Evolutionary conservation across 1,284 basidiomycete species (phyloP).

Genomic region (Melampsora larici-populina): DNA sequence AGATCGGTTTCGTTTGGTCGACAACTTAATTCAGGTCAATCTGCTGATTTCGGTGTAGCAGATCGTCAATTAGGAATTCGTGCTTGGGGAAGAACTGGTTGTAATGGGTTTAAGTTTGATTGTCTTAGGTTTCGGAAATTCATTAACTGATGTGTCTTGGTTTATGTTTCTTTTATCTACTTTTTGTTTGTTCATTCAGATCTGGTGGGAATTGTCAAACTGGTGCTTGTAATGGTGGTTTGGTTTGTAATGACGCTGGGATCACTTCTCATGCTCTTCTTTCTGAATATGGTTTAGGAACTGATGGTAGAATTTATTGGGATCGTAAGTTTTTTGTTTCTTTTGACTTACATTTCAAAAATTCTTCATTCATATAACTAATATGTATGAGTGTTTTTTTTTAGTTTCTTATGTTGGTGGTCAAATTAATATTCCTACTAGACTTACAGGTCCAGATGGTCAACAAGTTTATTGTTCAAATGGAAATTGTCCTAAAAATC

Average conservation of each 20-base stretch:
- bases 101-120: constrained; percentile 40
- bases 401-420: not conserved
- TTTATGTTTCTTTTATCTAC: no score
- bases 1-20: constrained; percentile 42
- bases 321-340: not conserved
- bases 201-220: constrained; percentile 45
- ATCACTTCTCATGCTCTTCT: constrained; percentile 44
- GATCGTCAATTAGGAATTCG: constrained; percentile 44
- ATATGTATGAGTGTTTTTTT: not conserved
- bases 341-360: no score
- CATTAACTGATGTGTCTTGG: not conserved
- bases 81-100: constrained; percentile 47
- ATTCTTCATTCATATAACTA: not conserved
- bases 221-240: constrained; percentile 45
- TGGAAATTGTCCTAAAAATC: not conserved
- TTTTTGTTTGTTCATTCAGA: no score
- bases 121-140: no score
- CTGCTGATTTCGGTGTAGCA: constrained; percentile 35
- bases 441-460: constrained; percentile 1
- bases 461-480: not conserved
- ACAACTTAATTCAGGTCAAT: constrained; percentile 30
- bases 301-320: not conserved
- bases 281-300: constrained; percentile 20
- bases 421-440: constrained; percentile 5
- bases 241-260: constrained; percentile 45